phyloP scores from a whole-genome alignment of 169 alveolate genomes.

The Eimeria acervulina region DNA sequence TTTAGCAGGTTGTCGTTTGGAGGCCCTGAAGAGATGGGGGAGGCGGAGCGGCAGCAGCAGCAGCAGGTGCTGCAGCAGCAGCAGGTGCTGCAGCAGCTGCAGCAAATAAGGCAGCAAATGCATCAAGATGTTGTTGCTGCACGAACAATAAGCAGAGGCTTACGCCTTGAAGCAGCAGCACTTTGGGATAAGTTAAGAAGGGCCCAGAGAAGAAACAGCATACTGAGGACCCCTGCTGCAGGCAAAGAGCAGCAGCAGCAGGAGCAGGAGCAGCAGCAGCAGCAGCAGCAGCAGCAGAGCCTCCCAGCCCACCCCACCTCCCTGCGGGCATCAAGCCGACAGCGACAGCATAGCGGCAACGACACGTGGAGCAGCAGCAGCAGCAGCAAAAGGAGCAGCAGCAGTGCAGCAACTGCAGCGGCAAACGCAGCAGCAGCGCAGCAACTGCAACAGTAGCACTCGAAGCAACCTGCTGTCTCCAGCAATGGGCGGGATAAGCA shows the following conservation, averaged over 20 bases:
- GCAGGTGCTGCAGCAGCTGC: slow-evolving; percentile 18
- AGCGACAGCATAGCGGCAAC: not conserved
- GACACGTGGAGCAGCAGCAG: slow-evolving; percentile 1
- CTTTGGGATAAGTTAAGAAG: not conserved
- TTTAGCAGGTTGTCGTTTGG: slow-evolving; percentile 40
- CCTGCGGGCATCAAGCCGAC: too few species aligned
- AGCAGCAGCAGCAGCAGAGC: slow-evolving; percentile 51
- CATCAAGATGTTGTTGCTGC: slow-evolving; percentile 67
- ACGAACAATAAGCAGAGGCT: not conserved
- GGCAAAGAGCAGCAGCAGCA: not conserved
- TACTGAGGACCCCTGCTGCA: not conserved
- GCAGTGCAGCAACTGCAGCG: not conserved
- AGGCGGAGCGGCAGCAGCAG: slow-evolving; percentile 25
- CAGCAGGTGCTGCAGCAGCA: slow-evolving; percentile 48
- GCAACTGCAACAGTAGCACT: not conserved
- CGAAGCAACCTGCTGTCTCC: not conserved
- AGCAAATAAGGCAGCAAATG: slow-evolving; percentile 30
- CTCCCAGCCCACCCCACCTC: slow-evolving; percentile 2
- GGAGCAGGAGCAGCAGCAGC: slow-evolving; percentile 59
- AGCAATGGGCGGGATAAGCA: not conserved
- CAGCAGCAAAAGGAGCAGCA: slow-evolving; percentile 4
- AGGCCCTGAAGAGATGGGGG: not conserved
- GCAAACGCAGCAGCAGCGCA: not conserved
- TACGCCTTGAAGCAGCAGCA: not conserved
- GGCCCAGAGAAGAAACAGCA: not conserved